phyloP scores from a whole-genome alignment of 495 filamentous ascomycete genomes.

The Hypomontagnella monticulosa region DNA sequence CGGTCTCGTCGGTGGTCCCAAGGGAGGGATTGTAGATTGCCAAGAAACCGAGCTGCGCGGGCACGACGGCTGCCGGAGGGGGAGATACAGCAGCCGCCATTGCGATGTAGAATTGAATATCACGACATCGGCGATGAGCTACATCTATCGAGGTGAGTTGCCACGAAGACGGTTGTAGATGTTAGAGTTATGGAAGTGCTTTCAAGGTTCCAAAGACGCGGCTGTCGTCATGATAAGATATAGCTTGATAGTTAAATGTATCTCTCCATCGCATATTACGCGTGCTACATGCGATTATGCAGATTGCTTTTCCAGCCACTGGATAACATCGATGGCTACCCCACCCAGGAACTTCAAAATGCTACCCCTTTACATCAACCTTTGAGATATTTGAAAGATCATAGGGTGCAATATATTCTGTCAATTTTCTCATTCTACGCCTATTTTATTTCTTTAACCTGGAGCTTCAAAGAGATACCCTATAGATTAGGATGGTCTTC shows the following conservation, averaged over 20 bases:
- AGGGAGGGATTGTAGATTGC: conserved; percentile 94
- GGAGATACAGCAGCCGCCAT: conserved; percentile 32
- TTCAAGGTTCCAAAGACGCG: too few relatives aligned
- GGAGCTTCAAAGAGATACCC: not conserved
- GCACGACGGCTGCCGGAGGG: conserved; percentile 57
- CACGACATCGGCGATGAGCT: conserved; percentile 24
- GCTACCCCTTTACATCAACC: too few relatives aligned
- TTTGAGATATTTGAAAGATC: too few relatives aligned
- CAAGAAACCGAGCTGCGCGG: conserved; percentile 87
- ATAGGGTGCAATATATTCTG: too few relatives aligned
- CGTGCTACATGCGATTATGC: too few relatives aligned
- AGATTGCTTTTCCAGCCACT: too few relatives aligned
- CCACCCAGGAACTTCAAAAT: too few relatives aligned
- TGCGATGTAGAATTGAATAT: conserved; percentile 14
- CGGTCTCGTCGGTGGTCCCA: conserved; percentile 85
- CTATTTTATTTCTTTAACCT: not conserved
- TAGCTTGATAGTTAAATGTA: too few relatives aligned
- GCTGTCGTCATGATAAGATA: too few relatives aligned
- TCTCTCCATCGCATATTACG: too few relatives aligned
- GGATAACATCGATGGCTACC: too few relatives aligned
- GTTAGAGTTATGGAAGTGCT: conserved; percentile 4
- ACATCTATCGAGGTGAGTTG: conserved; percentile 29
- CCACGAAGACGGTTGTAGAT: conserved; percentile 32
- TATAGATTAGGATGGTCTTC: too few relatives aligned
- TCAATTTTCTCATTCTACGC: not conserved